These are phyloP conservation scores for Apodospora peruviana DNA, from an alignment of 495 filamentous ascomycete species.

Conservation along the genomic window DNA sequence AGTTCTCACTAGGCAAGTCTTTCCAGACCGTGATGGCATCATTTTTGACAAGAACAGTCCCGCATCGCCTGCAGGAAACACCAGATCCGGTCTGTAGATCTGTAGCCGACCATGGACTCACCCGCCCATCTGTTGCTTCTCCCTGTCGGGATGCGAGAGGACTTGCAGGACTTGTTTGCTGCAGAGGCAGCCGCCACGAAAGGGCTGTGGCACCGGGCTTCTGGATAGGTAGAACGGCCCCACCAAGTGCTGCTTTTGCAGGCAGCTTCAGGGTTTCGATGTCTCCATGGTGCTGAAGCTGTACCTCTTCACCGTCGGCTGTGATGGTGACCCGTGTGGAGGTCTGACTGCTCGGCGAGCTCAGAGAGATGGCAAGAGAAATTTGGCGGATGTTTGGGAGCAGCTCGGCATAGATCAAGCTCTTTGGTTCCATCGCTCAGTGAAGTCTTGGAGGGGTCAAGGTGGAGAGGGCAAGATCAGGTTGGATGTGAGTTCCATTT, in stretches of 20 bases:
- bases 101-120: conserved; percentile 66
- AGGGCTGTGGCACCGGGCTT: conserved; percentile 39
- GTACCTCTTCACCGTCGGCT: conserved; percentile 45
- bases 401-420: conserved; percentile 73
- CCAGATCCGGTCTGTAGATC: conserved; percentile 48
- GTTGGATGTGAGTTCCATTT: too few species aligned
- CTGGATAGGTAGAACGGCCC: conserved; percentile 29
- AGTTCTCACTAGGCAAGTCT: conserved; percentile 90
- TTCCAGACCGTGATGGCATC: conserved; percentile 65
- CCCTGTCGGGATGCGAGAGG: conserved; percentile 22
- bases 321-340: conserved; percentile 46
- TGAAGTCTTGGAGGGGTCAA: too few species aligned
- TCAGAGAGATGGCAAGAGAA: conserved; percentile 64
- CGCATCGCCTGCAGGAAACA: conserved; percentile 64
- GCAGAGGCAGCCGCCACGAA: conserved; percentile 65
- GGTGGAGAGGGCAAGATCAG: too few species aligned
- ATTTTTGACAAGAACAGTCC: conserved; percentile 33
- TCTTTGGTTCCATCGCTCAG: conserved; percentile 14
- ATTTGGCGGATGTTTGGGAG: conserved; percentile 82
- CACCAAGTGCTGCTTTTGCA: conserved; percentile 41
- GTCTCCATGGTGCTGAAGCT: conserved; percentile 49
- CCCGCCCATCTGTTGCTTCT: conserved; percentile 7
- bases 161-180: conserved; percentile 16
- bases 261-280: conserved; percentile 60
- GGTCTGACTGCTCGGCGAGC: conserved; percentile 34